Base-by-base conservation (phyloP, 345 rosid genomes). In the Eucalyptus regnans region DNA sequence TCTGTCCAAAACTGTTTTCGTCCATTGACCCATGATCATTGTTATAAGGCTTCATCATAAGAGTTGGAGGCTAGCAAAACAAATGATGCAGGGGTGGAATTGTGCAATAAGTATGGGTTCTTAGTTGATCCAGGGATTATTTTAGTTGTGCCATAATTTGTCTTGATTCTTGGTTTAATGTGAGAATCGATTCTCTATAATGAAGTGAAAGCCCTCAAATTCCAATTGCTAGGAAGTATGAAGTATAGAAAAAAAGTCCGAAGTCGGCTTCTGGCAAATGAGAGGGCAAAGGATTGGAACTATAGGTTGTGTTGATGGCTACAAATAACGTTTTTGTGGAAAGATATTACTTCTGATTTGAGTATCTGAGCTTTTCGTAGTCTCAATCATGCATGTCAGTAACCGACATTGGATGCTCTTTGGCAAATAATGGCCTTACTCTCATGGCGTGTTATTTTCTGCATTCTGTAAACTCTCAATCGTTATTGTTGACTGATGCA, bases 401-500 rank as follows among this genome's bases (percentile, higher is more conserved):
- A 41, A 43, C 29, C 29, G 22, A 76, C 48, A 41, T 10, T 41
- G 84, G 84, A 10, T 41, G 84, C 48, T 76, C 48, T 76, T 18
- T 37, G 48, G 83, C 48, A 76, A 76, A 76, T 76, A 37, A 20
- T 41, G 3, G 83, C 83, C 83, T 37, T 44, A 76, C 0, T 79
- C 43, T 87, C 31, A n/a, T n/a, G 84, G 25, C 29, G 23, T 86
- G 62, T 18, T 50, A 66, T 76, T 60, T 88, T 86, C 46, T 58
- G 44, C 80, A 4, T 50, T 91, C 31, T 87, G 85, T 27, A 13
- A 31, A 49, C 89, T 18, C 54, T 89, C 11, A 33, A 31, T 58
- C 37, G 15, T 87, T 84, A 31, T 76, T 25, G 17, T 88, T 89
- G 31, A 56, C 50, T 88, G 87, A 87, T 93, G 96, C 96, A 97